Base-by-base conservation (phyloP, 2,329 filamentous ascomycete genomes). In the Neopestalotiopsis sp. region DNA sequence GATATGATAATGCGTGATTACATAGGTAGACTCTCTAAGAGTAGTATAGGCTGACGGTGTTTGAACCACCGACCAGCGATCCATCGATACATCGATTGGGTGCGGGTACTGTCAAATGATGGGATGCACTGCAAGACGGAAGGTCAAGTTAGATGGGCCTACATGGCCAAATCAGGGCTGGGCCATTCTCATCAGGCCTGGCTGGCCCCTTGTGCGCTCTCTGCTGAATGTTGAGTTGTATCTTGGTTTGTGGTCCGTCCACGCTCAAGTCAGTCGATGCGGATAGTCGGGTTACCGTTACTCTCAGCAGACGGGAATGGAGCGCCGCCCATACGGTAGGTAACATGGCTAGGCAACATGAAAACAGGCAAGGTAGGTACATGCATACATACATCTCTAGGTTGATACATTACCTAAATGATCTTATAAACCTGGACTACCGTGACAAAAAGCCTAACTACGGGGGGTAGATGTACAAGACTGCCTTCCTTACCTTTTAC, bases 101-200 rank as follows among this genome's bases (percentile, higher is more conserved):
- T 20, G 34, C 6, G 59, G 13, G 10, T 38, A 30, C 28, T 38
- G 59, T 20, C 59, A 20, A 53, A 7, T 53, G 45, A 53, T 28
- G 24, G 24, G 24, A 28, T 53, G 45, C 45, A 53, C 20, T 17
- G 45, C 45, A 9, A 53, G 45, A 9, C 45, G 45, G 45, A 53
- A 53, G 45, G 45, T 20, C 45, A 53, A 53, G 30, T 20, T 28
- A 62, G 40, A 62, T 62, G n/a, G n/a, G 34, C 59, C 34, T 62
- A 32, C 59, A 62, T 59, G 12, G 20, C 59, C 59, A 40, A 38
- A 10, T 10, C 34, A 38, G 34, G 6, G 10, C 10, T 38, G 34
- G 6, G 34, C 34, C 34, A 38, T 38, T 38, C 34, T 38, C 6
- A 10, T 7, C 34, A 38, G 34, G 45, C n/a, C 17, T 17, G 17